These are phyloP conservation scores for Termitomyces sp. DNA, from an alignment of 768 basidiomycete genomes.

Conservation along the genomic window DNA sequence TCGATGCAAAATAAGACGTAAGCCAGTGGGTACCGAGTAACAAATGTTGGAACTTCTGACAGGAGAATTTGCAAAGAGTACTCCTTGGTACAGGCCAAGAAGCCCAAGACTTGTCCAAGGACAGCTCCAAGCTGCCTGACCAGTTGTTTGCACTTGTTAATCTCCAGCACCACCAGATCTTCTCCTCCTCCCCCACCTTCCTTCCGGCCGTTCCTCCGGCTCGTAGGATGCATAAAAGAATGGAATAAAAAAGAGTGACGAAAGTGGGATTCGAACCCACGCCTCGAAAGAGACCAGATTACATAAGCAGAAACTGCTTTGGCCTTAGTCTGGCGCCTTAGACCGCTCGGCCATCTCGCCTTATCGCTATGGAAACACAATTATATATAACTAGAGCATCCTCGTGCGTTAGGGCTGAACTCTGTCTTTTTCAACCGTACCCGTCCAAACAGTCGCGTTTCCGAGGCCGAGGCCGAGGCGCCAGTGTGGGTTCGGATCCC, in stretches of 20 bases:
- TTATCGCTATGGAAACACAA: background rate
- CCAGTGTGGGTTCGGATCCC: slow-evolving; percentile 41
- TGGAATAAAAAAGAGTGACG: slow-evolving; percentile 13
- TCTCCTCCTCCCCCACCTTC: too few species aligned
- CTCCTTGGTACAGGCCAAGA: too few species aligned
- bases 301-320: too few species aligned
- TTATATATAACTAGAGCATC: too few species aligned
- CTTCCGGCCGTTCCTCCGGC: background rate
- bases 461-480: slow-evolving; percentile 19
- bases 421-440: too few species aligned
- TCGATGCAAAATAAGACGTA: too few species aligned
- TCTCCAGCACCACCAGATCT: too few species aligned
- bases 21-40: background rate
- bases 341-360: slow-evolving; percentile 73
- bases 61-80: background rate
- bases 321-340: slow-evolving; percentile 72
- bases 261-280: slow-evolving; percentile 40
- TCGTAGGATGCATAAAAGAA: background rate
- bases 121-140: too few species aligned
- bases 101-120: too few species aligned
- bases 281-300: slow-evolving; percentile 27
- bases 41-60: background rate
- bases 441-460: too few species aligned
- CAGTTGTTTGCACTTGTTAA: background rate
- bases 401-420: too few species aligned